Evolutionary conservation across 371 early-diverging fungal species (phyloP).

Genomic region (Conidiobolus incongruus): DNA sequence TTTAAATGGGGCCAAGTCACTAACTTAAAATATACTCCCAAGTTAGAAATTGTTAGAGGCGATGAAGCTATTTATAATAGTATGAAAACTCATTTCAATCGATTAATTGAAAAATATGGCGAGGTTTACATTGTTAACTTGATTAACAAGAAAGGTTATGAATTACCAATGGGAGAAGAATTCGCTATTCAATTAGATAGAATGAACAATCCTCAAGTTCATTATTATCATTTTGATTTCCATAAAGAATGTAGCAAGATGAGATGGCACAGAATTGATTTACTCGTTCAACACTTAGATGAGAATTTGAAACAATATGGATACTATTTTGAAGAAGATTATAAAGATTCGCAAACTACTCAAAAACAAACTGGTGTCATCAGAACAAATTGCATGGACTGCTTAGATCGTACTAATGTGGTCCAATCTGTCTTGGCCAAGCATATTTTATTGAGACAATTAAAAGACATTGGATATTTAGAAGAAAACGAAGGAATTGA

Average conservation of each 20-base stretch:
- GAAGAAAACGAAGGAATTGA: background rate
- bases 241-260: constrained; percentile 86
- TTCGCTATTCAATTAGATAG: constrained; percentile 32
- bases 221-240: constrained; percentile 88
- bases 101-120: constrained; percentile 45
- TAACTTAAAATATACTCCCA: constrained; percentile 81
- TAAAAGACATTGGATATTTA: constrained; percentile 27
- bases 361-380: constrained; percentile 55
- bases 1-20: constrained; percentile 88
- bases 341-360: background rate
- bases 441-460: constrained; percentile 33
- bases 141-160: constrained; percentile 80
- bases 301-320: constrained; percentile 38
- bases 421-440: constrained; percentile 85
- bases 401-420: constrained; percentile 97
- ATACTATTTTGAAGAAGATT: constrained; percentile 11
- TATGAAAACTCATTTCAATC: constrained; percentile 45
- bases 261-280: constrained; percentile 61
- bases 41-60: constrained; percentile 41
- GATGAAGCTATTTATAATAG: constrained; percentile 30
- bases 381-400: constrained; percentile 99
- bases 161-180: constrained; percentile 54
- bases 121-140: constrained; percentile 69
- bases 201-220: constrained; percentile 22
- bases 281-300: constrained; percentile 48